phyloP scores from a whole-genome alignment of 164 flowering plant genomes.

The Platanus orientalis region DNA sequence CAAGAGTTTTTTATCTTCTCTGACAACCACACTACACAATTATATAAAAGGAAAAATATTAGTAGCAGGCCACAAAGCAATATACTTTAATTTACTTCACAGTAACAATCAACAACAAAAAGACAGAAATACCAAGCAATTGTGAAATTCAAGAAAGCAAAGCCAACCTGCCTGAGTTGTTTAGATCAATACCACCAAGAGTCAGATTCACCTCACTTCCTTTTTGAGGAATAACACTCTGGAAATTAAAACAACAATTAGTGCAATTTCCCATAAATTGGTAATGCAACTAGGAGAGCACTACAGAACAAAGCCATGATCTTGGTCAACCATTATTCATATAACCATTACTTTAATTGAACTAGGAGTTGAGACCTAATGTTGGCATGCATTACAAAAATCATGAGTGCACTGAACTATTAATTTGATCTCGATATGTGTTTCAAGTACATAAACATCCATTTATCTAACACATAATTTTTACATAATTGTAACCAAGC shows the following conservation, averaged over 20 bases:
- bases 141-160: slow-evolving; percentile 15
- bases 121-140: slow-evolving; percentile 5
- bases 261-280: slow-evolving; percentile 1
- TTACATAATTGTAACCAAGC: too few species aligned
- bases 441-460: too few species aligned
- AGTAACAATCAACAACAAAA: not conserved
- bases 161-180: slow-evolving; percentile 98
- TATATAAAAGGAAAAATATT: slow-evolving; percentile 2
- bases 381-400: too few species aligned
- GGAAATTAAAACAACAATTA: slow-evolving; percentile 21
- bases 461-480: too few species aligned
- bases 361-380: too few species aligned
- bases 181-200: slow-evolving; percentile 97
- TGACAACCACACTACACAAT: slow-evolving; percentile 70
- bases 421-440: too few species aligned
- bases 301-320: too few species aligned
- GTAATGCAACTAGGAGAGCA: not conserved
- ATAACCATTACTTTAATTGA: too few species aligned
- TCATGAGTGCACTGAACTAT: too few species aligned
- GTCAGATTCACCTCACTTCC: slow-evolving; percentile 85
- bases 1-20: slow-evolving; percentile 84
- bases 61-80: not conserved
- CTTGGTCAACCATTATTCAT: too few species aligned
- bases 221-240: slow-evolving; percentile 74
- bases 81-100: too few species aligned